Percentiles rank a stretch among this genome's conserved stretches.
phyloP scores from a whole-genome alignment of 129 eudicot genomes.

The Tanacetum coccineum region DNA sequence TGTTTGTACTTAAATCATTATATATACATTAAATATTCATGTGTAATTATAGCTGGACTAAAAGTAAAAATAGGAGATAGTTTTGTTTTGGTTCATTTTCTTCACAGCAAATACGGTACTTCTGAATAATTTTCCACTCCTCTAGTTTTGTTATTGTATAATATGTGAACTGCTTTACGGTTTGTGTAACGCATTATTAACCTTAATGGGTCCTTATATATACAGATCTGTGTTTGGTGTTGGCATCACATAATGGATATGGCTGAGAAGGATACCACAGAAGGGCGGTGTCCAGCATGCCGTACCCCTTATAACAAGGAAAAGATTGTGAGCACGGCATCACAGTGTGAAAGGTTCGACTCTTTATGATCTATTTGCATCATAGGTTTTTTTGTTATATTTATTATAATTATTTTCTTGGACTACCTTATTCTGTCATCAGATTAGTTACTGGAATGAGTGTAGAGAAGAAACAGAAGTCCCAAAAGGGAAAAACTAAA shows the following conservation, averaged over 20 bases:
- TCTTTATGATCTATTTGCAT: slow-evolving; percentile 5
- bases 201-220: slow-evolving; percentile 10
- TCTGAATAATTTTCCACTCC: background rate
- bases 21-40: background rate
- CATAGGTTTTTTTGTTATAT: background rate
- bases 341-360: slow-evolving; percentile 46
- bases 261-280: slow-evolving; percentile 66
- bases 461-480: slow-evolving; percentile 45
- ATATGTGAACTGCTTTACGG: background rate
- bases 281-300: slow-evolving; percentile 70
- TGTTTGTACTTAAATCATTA: background rate
- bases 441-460: slow-evolving; percentile 42
- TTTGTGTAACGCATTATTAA: background rate
- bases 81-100: background rate
- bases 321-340: slow-evolving; percentile 47
- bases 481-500: slow-evolving; percentile 50
- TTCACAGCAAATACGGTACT: slow-evolving; percentile 8
- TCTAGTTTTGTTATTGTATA: background rate
- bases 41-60: background rate
- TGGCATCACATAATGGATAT: slow-evolving; percentile 74
- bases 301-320: slow-evolving; percentile 66
- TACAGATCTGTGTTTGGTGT: slow-evolving; percentile 70
- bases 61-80: background rate
- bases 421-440: background rate
- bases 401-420: background rate